These are phyloP conservation scores for Somion occarium DNA, from an alignment of 1,284 basidiomycete species.

Conservation along the genomic window DNA sequence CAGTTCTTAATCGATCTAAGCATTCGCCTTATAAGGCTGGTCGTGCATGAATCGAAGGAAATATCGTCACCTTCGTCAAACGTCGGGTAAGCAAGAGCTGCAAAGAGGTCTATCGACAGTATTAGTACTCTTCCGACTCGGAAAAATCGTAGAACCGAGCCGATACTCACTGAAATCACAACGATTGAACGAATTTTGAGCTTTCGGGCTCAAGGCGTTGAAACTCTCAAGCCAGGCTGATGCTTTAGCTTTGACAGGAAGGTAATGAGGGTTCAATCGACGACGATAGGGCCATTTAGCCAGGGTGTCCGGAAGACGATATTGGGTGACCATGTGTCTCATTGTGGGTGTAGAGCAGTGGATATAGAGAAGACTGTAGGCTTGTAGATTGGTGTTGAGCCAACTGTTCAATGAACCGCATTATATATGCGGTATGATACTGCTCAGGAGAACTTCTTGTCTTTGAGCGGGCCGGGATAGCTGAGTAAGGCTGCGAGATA, in stretches of 20 bases:
- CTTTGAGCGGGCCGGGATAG: too few relatives aligned
- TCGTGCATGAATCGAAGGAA: not conserved
- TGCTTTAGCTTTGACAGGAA: slow-evolving; percentile 16
- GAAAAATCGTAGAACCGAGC: not conserved
- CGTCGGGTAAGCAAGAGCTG: slow-evolving; percentile 14
- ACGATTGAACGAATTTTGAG: slow-evolving; percentile 17
- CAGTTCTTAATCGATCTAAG: slow-evolving; percentile 8
- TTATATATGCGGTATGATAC: too few relatives aligned
- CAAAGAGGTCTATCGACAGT: slow-evolving; percentile 14
- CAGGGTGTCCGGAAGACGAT: slow-evolving; percentile 20
- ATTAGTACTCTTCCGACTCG: not conserved
- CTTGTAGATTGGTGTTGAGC: not conserved
- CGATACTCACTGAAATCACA: slow-evolving; percentile 22
- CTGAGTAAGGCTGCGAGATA: too few relatives aligned
- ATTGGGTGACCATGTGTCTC: not conserved
- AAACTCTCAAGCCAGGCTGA: slow-evolving; percentile 17
- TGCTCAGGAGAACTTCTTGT: too few relatives aligned
- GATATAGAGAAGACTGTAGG: not conserved
- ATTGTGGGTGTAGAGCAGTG: not conserved
- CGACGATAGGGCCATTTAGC: slow-evolving; percentile 21
- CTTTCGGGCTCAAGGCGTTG: slow-evolving; percentile 12
- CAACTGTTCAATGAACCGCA: too few relatives aligned
- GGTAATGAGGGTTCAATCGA: slow-evolving; percentile 17
- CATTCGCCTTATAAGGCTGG: not conserved
- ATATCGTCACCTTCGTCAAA: slow-evolving; percentile 8